Evolutionary conservation across 257 asterid genomes (phyloP), one percentile per base, ranked within the genome.

Genomic region (Salvia miltiorrhiza): DNA sequence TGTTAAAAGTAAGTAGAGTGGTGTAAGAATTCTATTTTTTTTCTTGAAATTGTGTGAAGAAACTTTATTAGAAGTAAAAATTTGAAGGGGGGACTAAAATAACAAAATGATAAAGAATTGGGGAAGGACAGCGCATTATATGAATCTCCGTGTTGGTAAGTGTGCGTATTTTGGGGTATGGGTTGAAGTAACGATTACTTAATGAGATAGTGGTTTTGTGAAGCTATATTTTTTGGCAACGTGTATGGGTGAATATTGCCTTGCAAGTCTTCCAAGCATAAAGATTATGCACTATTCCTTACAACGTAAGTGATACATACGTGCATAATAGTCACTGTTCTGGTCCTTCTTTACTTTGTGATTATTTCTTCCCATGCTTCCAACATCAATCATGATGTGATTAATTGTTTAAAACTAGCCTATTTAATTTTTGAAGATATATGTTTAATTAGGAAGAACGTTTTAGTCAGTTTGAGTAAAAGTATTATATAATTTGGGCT

Each of bases 221-320:
- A 57, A 40, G 48, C 16, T 65, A 56, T 44, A 20, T 6, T 17
- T 11, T 32, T 41, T n/a, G n/a, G 41, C 69, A 44, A n/a, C 4
- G 7, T 20, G 60, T 21, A 24, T 57, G 65, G 3, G 2, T 54
- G 41, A 53, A 60, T 33, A 64, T 64, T 79, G 84, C 64, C 81
- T 76, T 80, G 74, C 67, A 76, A 79, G 79, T 79, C 71, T 67
- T 55, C 74, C 81, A 76, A 76, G 4, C 69, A 53, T 37, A 61
- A 47, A 20, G 12, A 65, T 60, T 19, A 44, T 2, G 20, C 54
- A 26, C 14, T 33, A 58, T 41, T 69, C 73, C 73, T 73, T 73
- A 6, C 40, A 63, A 20, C 17, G 28, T 9, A 73, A 78, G 76
- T 57, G 54, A 73, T 52, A 2, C 0, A 0, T 43, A 7, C 3